Evolutionary conservation across 2,329 filamentous ascomycete genomes (phyloP), one percentile per base, ranked within the genome.

Genomic region (Trichoderma atroviride): DNA sequence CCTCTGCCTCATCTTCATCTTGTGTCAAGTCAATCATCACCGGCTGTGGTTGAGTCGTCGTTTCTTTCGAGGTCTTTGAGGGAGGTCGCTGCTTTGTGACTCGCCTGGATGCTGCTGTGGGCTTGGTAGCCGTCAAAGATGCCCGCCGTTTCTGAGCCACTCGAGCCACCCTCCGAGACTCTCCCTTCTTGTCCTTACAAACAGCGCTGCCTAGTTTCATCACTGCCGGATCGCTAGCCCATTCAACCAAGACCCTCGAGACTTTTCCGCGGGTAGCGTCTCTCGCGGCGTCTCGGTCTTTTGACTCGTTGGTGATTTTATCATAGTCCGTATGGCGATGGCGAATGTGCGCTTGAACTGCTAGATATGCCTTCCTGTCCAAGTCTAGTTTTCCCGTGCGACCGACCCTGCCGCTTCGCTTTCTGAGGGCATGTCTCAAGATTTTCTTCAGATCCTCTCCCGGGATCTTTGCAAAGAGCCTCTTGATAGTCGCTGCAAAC

Each of bases 301-400:
- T 43, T 11, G 55, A 37, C 29, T 29, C 33, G 19, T 50, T 62
- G n/a, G 71, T 33, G 53, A 83, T 71, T 43, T 63, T 55, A 16
- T 87, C 83, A 69, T 87, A 87, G 1, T 77, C 72, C 0, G 85
- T 87, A 56, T 84, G 79, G 3, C 68, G 71, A 72, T 87, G 85
- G 7, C 85, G 78, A 5, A 84, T 79, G 71, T 86, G 82, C 3
- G 85, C 85, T 27, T 80, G 75, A 14, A 86, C 83, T 2, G 83
- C 85, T 29, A 86, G 77, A 57, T 75, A 72, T 5, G 81, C 83
- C 71, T 81, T 85, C 16, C 78, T 73, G 7, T 76, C 74, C 43
- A 84, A 57, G 0, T 75, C 74, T 6, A 85, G 73, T 56, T 71
- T 81, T 2, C 74, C 75, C 1, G 81, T 82, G 62, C 85, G 76